Evolutionary conservation across 202 grass and related monocot species (phyloP), one percentile per base, ranked within the genome.

Genomic region (Musa balbisiana): DNA sequence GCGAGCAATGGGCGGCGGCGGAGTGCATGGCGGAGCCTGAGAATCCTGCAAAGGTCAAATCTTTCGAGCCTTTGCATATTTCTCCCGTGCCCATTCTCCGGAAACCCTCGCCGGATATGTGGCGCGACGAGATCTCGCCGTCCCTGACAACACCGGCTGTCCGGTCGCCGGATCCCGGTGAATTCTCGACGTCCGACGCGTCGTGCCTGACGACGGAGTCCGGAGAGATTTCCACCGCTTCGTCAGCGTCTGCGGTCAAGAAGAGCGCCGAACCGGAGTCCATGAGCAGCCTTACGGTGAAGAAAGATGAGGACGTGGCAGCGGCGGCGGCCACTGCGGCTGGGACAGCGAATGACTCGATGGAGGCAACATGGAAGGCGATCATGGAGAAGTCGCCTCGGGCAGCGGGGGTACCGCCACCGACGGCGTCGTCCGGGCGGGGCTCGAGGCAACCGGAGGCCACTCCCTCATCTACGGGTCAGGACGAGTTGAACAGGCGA

Each of bases 301-400:
- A 64, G 49, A 52, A 73, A 56, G 78, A 71, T 52, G 52, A 17
- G 50, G 52, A 12, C 29, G 75, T 0, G 51, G 82, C 60, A 12
- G 43, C 33, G 15, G 67, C 33, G 26, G 56, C 17, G 13, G 56
- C n/a, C 56, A 19, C 11, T 2, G 67, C 15, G 15, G 33, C 43
- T 14, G 73, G 2, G 12, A 80, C 29, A 53, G 79, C 17, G 29
- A 83, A 89, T 56, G 84, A 97, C 69, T 91, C 92, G 73, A 14
- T 97, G 84, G 93, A 97, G 43, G 90, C 87, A 43, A 92, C 86
- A 55, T 97, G 93, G 90, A 92, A 84, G 50, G 84, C 87, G 58
- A 97, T 97, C 75, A 82, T 90, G 87, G 75, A 83, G 60, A 96
- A 72, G 81, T 87, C 83, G 13, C 81, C 86, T 9, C 69, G 79